These are phyloP conservation scores for Thalassiosira mediterranea DNA, from an alignment of 352 stramenopile species.

Conservation along the genomic window DNA sequence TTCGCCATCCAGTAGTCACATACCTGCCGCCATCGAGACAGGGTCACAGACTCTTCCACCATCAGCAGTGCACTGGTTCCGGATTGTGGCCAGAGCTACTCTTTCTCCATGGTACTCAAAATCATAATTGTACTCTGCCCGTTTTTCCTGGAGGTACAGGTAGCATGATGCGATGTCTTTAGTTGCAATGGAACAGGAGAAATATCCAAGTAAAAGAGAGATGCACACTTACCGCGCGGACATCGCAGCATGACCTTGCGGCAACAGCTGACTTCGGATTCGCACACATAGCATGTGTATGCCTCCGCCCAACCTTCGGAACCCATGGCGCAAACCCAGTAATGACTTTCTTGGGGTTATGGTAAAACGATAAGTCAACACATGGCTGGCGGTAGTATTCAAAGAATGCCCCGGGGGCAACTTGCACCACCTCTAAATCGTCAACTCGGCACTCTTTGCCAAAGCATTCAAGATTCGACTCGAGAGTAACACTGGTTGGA, in stretches of 20 bases:
- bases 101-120: constrained; percentile 38
- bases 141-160: background rate
- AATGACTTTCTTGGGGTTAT: constrained; percentile 51
- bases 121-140: constrained; percentile 25
- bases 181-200: too few species aligned
- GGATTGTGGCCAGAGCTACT: constrained; percentile 11
- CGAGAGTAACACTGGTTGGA: constrained; percentile 30
- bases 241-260: constrained; percentile 14
- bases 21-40: background rate
- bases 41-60: constrained; percentile 2
- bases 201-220: background rate
- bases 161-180: too few species aligned
- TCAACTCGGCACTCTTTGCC: constrained; percentile 57
- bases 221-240: background rate
- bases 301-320: constrained; percentile 6
- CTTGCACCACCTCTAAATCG: constrained; percentile 45
- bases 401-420: constrained; percentile 59
- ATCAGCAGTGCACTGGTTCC: constrained; percentile 11
- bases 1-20: too few species aligned
- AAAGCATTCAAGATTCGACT: constrained; percentile 34
- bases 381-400: constrained; percentile 66
- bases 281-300: constrained; percentile 24
- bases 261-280: constrained; percentile 19
- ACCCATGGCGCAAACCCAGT: constrained; percentile 16
- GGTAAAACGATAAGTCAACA: constrained; percentile 63